Base-by-base conservation (phyloP, 2,329 filamentous ascomycete genomes). In the Claviceps pazoutovae region DNA sequence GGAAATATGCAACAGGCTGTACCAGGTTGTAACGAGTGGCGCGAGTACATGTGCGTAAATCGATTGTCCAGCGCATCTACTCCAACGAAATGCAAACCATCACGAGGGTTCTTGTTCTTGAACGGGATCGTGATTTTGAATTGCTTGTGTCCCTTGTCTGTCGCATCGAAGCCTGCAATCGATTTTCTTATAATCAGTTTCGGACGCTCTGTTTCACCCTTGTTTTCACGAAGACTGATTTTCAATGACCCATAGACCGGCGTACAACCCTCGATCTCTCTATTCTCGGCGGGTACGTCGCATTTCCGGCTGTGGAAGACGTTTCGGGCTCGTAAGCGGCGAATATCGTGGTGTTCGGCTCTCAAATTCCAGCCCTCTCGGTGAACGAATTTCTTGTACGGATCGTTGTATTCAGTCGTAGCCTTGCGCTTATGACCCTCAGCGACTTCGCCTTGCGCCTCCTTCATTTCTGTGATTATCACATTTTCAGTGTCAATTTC, bases 41-140 rank as follows among this genome's bases (percentile, higher is more conserved):
- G 84, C 0, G 91, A 95, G 66, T 95, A 98, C 48, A 87, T 83
- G 69, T 98, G 91, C 0, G 93, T 89, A 65, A 90, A 98, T 55
- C 90, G 80, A 52, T 75, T 74, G 64, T 96, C 91, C 49, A 83
- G 79, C 52, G 83, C 82, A 45, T 88, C 82, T 39, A 93, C 78
- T 4, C 93, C 90, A 16, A 94, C 87, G 67, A 96, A 98, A 55
- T 96, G 90, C 53, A 97, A 67, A 21, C 88, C 91, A 64, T 98
- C 93, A 46, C 88, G 78, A 49, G 90, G 83, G 58, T 80, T 80
- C 49, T 80, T 80, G 37, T 88, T 80, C 21, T 75, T 73, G 62
- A 95, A 98, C 37, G 93, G 86, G 52, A 96, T 84, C 46, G 71
- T 71, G 41, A 81, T 70, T 56, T 67, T 68, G 57, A 64, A 73